Evolutionary conservation across 169 alveolate species (phyloP), one percentile per base, ranked within the genome.

Genomic region (Amoebophrya sp.): DNA sequence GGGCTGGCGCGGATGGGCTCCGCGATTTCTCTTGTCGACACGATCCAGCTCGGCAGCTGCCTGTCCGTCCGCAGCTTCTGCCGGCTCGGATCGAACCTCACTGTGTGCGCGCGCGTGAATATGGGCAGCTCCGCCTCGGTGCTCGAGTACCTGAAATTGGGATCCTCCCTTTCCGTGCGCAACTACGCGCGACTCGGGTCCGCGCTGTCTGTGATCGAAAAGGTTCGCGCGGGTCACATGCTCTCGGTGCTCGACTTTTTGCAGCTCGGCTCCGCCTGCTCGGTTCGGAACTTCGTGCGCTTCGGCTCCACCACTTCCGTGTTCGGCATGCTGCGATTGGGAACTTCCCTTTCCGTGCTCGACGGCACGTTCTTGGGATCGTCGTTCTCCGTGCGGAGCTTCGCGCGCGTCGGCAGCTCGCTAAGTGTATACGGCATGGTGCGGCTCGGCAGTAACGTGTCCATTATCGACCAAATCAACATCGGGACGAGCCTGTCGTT

Each of bases 311-410:
- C 90, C 23, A 29, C 40, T 2, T 88, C 90, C 48, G 58, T 42
- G 69, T 88, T 23, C 58, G 41, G 40, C 10, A 42, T 90, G 58
- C 40, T 91, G 0, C 2, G 91, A 0, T 38, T 26, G 45, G 93
- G 58, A 23, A 43, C 34, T 4, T 69, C 29, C 18, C 41, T 43
- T 69, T 50, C 88, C 13, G 40, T 78, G 29, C 38, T 58, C 38
- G 93, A 92, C 43, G 34, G 45, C 15, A 43, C 45, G 48, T 58
- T 38, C 70, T 7, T 40, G 26, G 93, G 92, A 0, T 5, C 90
- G 26, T 0, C 67, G 39, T 40, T 88, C 69, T 29, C 40, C 26
- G 67, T 88, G 16, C 90, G 90, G 41, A n/a, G 69, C 58, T 88
- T 38, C 90, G 90, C 90, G 26, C 48, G 90, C 5, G n/a, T 88